These are phyloP conservation scores for Ephemerocybe angulata DNA, from an alignment of 768 basidiomycete species.

Conservation along the genomic window DNA sequence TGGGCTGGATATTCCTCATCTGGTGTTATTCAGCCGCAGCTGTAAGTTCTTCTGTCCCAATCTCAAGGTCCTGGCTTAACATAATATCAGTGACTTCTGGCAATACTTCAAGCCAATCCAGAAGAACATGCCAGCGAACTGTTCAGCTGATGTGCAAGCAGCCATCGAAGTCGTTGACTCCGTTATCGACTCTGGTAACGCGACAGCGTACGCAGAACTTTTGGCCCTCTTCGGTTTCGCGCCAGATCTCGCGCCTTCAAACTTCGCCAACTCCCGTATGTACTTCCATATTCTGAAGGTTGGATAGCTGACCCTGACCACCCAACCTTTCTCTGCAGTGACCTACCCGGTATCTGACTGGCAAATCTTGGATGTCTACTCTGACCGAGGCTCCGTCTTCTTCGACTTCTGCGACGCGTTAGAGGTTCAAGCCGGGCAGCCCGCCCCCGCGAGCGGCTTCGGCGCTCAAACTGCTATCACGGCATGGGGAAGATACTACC, in stretches of 20 bases:
- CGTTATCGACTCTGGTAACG: constrained; percentile 44
- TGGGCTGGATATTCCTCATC: constrained; percentile 64
- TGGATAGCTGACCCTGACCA: no score
- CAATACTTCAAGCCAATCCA: constrained; percentile 70
- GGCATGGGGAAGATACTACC: constrained; percentile 51
- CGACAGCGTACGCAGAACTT: constrained; percentile 44
- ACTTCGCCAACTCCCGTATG: constrained; percentile 58
- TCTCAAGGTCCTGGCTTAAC: no score
- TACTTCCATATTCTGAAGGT: constrained; percentile 26
- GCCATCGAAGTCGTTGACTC: constrained; percentile 60
- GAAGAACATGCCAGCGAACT: constrained; percentile 65
- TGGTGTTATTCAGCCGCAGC: constrained; percentile 49
- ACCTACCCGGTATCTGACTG: constrained; percentile 62
- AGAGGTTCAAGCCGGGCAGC: constrained; percentile 55
- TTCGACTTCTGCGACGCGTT: constrained; percentile 64
- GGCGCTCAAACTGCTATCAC: constrained; percentile 56
- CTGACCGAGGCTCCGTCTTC: constrained; percentile 44
- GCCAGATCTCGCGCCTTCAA: constrained; percentile 52
- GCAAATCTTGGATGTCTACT: constrained; percentile 56
- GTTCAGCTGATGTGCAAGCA: constrained; percentile 65
- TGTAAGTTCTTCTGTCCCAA: background rate
- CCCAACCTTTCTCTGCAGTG: constrained; percentile 38
- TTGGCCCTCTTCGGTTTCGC: constrained; percentile 59
- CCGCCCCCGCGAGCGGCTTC: constrained; percentile 51
- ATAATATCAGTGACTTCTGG: constrained; percentile 51